Evolutionary conservation across 139 green algal genomes (phyloP).

Genomic region (Klebsormidium nitens): DNA sequence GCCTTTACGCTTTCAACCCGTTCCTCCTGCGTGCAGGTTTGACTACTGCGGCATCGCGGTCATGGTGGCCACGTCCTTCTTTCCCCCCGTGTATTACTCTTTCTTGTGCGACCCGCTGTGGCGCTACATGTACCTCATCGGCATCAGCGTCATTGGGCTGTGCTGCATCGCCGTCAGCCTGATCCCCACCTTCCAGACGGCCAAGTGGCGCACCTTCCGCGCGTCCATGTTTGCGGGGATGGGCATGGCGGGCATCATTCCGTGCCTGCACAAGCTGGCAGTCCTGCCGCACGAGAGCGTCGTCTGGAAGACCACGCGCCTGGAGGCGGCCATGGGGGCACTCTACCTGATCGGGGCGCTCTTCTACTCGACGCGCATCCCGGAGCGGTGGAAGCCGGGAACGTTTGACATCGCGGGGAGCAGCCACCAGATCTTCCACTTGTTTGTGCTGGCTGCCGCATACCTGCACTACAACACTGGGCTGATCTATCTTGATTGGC

Average conservation of each 20-base stretch:
- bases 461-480: conserved; percentile 58
- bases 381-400: conserved; percentile 84
- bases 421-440: conserved; percentile 94
- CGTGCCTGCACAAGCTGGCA: conserved; percentile 59
- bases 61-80: conserved; percentile 93
- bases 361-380: conserved; percentile 76
- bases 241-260: conserved; percentile 74
- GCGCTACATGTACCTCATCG: conserved; percentile 70
- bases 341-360: conserved; percentile 81
- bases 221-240: conserved; percentile 69
- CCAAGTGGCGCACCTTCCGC: conserved; percentile 55
- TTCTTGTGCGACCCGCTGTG: conserved; percentile 79
- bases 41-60: conserved; percentile 90
- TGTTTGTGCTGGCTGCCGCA: conserved; percentile 58
- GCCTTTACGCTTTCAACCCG: no score
- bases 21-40: conserved; percentile 78
- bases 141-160: conserved; percentile 58
- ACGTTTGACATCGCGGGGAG: conserved; percentile 83
- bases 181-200: conserved; percentile 57
- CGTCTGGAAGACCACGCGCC: not conserved
- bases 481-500: conserved; percentile 32
- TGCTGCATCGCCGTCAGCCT: conserved; percentile 64
- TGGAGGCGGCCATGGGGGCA: conserved; percentile 76
- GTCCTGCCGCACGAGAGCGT: conserved; percentile 6
- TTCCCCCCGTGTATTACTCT: conserved; percentile 80